Percentiles rank a stretch among this genome's conserved stretches.
These are phyloP conservation scores for Beauveria asiatica DNA, from an alignment of 2,329 filamentous ascomycete species.

Conservation along the genomic window DNA sequence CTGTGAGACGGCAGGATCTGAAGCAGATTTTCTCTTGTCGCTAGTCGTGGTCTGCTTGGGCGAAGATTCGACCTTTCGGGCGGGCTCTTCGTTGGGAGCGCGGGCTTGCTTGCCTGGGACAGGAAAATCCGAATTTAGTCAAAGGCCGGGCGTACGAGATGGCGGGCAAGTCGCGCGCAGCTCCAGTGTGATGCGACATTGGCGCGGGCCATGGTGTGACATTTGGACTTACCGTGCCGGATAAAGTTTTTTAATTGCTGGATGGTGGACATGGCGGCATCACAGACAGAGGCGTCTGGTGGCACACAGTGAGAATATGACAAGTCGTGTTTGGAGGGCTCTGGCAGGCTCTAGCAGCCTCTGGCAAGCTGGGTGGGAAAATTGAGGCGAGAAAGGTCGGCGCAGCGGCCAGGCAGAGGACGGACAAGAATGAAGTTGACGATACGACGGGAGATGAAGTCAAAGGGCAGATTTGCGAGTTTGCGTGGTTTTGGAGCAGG, in stretches of 20 bases:
- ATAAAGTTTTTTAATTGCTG: conserved; percentile 98
- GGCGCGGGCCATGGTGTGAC: not conserved
- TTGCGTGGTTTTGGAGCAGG: conserved; percentile 8
- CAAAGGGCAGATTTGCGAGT: not conserved
- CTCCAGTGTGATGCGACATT: not conserved
- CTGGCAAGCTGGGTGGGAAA: not conserved
- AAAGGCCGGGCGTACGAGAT: not conserved
- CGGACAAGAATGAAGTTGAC: not conserved
- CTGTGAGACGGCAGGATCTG: conserved; percentile 57
- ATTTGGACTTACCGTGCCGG: conserved; percentile 59
- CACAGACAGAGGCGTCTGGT: conserved; percentile 5
- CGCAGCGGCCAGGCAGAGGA: not conserved
- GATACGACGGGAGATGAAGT: not conserved
- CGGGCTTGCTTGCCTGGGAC: conserved; percentile 76
- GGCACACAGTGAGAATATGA: not conserved
- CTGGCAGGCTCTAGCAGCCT: not conserved
- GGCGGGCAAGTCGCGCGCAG: not conserved
- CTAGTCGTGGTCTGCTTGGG: conserved; percentile 44
- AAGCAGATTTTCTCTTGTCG: conserved; percentile 43
- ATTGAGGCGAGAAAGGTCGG: not conserved
- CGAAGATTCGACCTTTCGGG: conserved; percentile 44
- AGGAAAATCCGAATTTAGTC: conserved; percentile 4
- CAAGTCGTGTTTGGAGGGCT: not conserved
- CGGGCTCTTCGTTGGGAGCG: conserved; percentile 40
- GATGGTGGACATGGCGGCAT: conserved; percentile 55